A percentile compares a stretch with the other conserved stretches of the same genome.
Evolutionary conservation across 1,284 basidiomycete genomes (phyloP).

Genomic region (Ganoderma lingzhi): DNA sequence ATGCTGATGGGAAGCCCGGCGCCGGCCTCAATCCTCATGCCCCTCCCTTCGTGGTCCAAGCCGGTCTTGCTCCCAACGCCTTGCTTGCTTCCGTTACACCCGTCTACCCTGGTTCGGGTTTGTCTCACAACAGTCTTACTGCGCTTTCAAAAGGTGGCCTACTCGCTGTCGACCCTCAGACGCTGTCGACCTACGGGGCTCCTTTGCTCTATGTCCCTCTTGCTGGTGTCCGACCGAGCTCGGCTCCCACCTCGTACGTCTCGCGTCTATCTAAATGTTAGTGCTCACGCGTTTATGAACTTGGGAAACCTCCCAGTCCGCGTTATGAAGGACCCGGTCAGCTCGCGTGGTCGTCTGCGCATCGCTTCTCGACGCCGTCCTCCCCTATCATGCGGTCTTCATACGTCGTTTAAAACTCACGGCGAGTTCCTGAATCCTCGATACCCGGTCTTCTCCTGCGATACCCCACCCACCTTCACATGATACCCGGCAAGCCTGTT

Average conservation of each 20-base stretch:
- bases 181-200: conserved; percentile 31
- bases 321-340: conserved; percentile 25
- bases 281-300: conserved; percentile 1
- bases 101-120: conserved; percentile 27
- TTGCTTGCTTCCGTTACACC: conserved; percentile 27
- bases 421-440: background rate
- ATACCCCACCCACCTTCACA: conserved; percentile 12
- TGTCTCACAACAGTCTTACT: conserved; percentile 24
- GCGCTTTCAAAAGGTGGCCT: conserved; percentile 32
- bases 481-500: conserved; percentile 18
- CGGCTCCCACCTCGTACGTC: conserved; percentile 40
- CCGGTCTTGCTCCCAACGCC: conserved; percentile 24
- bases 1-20: conserved; percentile 35
- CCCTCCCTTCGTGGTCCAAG: conserved; percentile 41
- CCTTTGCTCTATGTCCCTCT: conserved; percentile 36
- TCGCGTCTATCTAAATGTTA: background rate
- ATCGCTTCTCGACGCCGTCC: conserved; percentile 35
- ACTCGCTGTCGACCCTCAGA: conserved; percentile 32
- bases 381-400: conserved; percentile 32
- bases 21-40: conserved; percentile 44
- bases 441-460: conserved; percentile 3
- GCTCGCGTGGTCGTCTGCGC: conserved; percentile 27
- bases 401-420: conserved; percentile 24
- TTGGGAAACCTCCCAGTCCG: conserved; percentile 20
- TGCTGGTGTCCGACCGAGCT: conserved; percentile 35